Evolutionary conservation across 148 eudicot species (phyloP), one percentile per base, ranked within the genome.

Genomic region (Chenopodium formosanum): DNA sequence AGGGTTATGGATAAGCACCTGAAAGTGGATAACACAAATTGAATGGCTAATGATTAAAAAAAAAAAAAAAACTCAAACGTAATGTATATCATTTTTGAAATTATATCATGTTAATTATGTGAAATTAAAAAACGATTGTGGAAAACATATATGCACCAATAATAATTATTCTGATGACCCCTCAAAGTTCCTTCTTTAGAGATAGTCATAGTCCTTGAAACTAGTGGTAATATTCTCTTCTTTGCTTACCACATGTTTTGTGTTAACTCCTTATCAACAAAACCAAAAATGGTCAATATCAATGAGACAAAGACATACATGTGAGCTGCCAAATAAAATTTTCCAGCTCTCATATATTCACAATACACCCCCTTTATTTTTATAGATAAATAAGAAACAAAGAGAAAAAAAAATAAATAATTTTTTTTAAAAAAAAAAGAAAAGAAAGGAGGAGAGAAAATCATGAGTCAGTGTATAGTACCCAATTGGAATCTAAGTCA

Each of bases 401-500:
- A 46, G 19, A 66, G 2, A 32, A 25, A 17, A 56, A 56, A 56
- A 17, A 56, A 0, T 1, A 37, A 29, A 65, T 29, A 79, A 3
- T 34, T 3, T 31, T 31, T 31, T 31, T 31, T 6, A 4, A 60
- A 74, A 29, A 76, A 75, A 72, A 78, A 62, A 62, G 50, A 72
- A 79, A 29, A 67, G 9, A 70, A 19, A 27, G n/a, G 32, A 67
- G 13, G 52, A 48, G 71, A 64, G 29, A 74, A 50, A 32, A 86
- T 77, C 32, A 86, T 80, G 87, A 86, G 87, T 78, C 69, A 88
- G 68, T 88, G 77, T 82, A 82, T 76, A 65, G 86, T 83, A 84
- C 85, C 88, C 34, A 84, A 78, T 79, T 85, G 91, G 90, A 87
- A 84, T 88, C 67, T 76, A 70, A 81, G 80, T 83, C 84, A 86